Base-by-base conservation (phyloP, 768 basidiomycete genomes). In the Rubroboletus satanas region DNA sequence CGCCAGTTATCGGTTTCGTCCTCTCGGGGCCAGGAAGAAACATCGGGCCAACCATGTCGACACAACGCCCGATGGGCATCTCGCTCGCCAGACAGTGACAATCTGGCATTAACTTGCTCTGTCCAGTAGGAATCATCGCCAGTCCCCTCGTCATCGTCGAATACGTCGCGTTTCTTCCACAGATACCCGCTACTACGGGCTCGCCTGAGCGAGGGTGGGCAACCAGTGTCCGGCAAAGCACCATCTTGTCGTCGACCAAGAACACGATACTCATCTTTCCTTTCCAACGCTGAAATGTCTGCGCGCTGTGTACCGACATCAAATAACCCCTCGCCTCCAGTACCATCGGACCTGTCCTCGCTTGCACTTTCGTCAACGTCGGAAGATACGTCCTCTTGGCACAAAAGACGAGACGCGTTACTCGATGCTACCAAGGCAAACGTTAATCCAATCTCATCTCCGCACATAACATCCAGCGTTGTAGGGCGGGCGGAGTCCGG, bases 1-100 rank as follows among this genome's bases (percentile, higher is more conserved):
- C 62, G 65, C 66, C 60, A 62, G 39, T 55, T 51, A 14, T 55
- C 29, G 8, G 7, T 38, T 39, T 51, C 53, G 35, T 50, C 45
- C 39, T 45, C 62, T 8, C 12, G 43, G 2, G 33, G 28, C 53
- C 55, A 55, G 8, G 45, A 45, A n/a, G 45, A 21, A 7, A 4
- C 10, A 21, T 54, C 49, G 6, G 47, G n/a, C 49, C 23, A 47
- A 3, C 46, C 18, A 38, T 37, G 21, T 37, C 43, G 54, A 23
- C 15, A 9, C 11, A 15, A 12, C 3, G 23, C 28, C 23, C 8
- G 33, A 11, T 7, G 11, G 5, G 32, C 7, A n/a, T 43, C 12
- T 21, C 9, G 49, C 11, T 23, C 35, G n/a, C 36, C 32, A 32
- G 51, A 48, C 15, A 62, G 9, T 21, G 21, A 26, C 2, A 26